These are phyloP conservation scores for Carex pumila DNA, from an alignment of 176 grass and related monocot genomes.

Conservation along the genomic window DNA sequence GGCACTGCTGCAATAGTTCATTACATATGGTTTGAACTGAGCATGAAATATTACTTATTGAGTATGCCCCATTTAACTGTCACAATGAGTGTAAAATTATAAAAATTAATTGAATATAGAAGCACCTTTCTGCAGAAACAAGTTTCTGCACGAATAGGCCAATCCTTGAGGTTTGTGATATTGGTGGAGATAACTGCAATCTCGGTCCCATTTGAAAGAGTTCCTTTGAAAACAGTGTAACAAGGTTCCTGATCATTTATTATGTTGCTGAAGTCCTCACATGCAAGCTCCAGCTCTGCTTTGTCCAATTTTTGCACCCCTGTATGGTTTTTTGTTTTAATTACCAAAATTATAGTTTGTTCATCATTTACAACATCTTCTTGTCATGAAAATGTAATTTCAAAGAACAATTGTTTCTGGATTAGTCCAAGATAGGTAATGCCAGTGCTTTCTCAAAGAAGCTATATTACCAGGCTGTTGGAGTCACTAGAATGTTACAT, in stretches of 20 bases:
- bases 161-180: constrained; percentile 55
- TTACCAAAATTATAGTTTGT: background rate
- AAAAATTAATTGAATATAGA: constrained; percentile 21
- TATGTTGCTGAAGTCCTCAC: constrained; percentile 97
- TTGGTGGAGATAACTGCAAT: constrained; percentile 67
- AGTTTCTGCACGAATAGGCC: constrained; percentile 58
- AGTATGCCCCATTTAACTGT: background rate
- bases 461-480: background rate
- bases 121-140: constrained; percentile 73
- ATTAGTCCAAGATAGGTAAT: background rate
- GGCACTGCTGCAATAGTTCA: background rate
- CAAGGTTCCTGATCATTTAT: constrained; percentile 45
- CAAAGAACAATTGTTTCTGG: background rate
- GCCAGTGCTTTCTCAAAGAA: background rate
- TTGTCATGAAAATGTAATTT: background rate
- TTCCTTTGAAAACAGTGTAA: constrained; percentile 86
- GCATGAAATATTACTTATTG: background rate
- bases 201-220: constrained; percentile 67
- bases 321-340: constrained; percentile 18
- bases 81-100: background rate
- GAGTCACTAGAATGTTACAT: background rate
- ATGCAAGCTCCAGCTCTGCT: constrained; percentile 66
- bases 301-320: constrained; percentile 66
- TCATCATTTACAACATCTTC: background rate
- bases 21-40: background rate